phyloP scores from a whole-genome alignment of 1,284 basidiomycete species.

The Cutaneotrichosporon spelunceum region DNA sequence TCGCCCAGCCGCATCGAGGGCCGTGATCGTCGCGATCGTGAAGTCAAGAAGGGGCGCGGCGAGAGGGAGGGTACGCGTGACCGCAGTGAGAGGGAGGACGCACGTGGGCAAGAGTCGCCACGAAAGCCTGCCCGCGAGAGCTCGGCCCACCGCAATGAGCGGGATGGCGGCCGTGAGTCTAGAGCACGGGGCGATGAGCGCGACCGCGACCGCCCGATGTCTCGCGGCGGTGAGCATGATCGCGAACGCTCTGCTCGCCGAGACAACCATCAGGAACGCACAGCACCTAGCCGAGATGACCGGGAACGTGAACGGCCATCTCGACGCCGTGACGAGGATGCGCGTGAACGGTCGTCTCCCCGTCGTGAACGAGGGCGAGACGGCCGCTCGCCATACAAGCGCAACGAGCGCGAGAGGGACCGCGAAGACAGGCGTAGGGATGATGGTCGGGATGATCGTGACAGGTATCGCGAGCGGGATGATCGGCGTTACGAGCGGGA shows the following conservation, averaged over 20 bases:
- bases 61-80: conserved; percentile 10
- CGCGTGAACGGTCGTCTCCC: conserved; percentile 3
- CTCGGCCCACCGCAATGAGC: background rate
- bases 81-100: conserved; percentile 3
- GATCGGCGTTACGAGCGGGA: conserved; percentile 1
- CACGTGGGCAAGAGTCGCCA: background rate
- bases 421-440: background rate
- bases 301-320: background rate
- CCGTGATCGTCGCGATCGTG: background rate
- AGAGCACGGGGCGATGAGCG: background rate
- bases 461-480: background rate
- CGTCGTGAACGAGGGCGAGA: conserved; percentile 3
- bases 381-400: background rate
- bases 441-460: conserved; percentile 5
- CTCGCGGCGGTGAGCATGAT: background rate
- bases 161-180: background rate
- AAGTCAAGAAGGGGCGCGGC: background rate
- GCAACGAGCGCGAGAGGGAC: background rate
- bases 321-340: background rate
- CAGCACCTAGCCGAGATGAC: background rate
- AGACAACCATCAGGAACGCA: background rate
- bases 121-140: background rate
- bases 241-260: background rate
- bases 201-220: background rate
- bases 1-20: background rate